Base-by-base conservation (phyloP, 2,329 filamentous ascomycete genomes). In the Hymenoscyphus linearis region DNA sequence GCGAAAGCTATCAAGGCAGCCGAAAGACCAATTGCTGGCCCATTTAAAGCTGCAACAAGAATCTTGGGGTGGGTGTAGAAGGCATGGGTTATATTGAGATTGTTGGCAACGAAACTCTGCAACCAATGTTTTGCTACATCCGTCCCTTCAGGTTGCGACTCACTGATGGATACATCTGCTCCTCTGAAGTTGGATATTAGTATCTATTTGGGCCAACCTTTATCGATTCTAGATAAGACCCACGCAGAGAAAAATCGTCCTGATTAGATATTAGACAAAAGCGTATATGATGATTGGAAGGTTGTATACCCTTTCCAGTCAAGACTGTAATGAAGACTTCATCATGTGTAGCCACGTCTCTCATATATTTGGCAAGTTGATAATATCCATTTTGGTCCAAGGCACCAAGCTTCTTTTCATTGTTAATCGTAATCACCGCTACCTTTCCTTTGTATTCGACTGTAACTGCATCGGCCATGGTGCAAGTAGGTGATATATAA, bases 1-100 rank as follows among this genome's bases (percentile, higher is more conserved):
- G 90, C 90, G 74, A 91, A 89, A 31, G 87, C 87, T 61, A 91
- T 79, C 0, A 98, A 77, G 0, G 93, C 93, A 0, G 93, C 95
- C 1, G 89, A 90, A 35, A 98, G 86, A 5, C 95, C 95, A 58
- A 99, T 82, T 12, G 87, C 92, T 5, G 95, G 95, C 2, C 93
- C 95, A 77, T 98, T 98, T 67, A 98, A 86, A 0, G 91, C 95
- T 0, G 88, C 87, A 63, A 98, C 84, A 26, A 98, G 89, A 76
- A 98, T 89, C 78, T 98, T 97, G 69, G 92, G 90, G 77, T 98
- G 95, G 14, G 86, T 87, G 79, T 95, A 93, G 79, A 98, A 96
- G 69, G 91, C 88, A 69, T 91, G 88, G 2, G 93, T 95, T 70
- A 91, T 84, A 81, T 96, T 90, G 60, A 97, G 84, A 80, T 98